phyloP scores from a whole-genome alignment of 805 yeast genomes.

The Zygoascus flipseniorum region DNA sequence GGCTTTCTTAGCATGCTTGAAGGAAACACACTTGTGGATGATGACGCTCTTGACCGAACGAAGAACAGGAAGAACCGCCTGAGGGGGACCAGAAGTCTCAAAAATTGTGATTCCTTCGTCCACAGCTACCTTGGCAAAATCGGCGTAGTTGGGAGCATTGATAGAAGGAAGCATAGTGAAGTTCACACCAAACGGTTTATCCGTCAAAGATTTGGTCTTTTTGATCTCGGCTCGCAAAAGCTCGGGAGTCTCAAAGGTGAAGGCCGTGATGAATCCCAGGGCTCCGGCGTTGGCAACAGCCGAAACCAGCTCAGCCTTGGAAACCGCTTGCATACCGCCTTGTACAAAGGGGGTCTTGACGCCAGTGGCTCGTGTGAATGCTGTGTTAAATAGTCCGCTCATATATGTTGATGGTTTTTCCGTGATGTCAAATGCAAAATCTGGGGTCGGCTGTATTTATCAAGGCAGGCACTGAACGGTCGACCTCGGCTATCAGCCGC shows the following conservation, averaged over 20 bases:
- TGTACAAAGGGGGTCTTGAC: conserved; percentile 24
- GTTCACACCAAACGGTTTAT: conserved; percentile 27
- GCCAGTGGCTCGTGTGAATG: conserved; percentile 28
- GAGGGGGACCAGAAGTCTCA: conserved; percentile 29
- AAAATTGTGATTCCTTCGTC: conserved; percentile 27
- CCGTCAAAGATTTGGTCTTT: conserved; percentile 16
- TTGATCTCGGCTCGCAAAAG: conserved; percentile 23
- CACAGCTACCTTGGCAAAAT: conserved; percentile 24
- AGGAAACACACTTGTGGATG: conserved; percentile 26
- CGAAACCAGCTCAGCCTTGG: conserved; percentile 21
- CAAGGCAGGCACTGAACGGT: too few relatives aligned
- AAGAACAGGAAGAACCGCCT: conserved; percentile 20
- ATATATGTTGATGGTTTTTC: conserved; percentile 12
- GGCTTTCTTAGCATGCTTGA: conserved; percentile 26
- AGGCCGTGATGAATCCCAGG: conserved; percentile 25
- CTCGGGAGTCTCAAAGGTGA: conserved; percentile 26
- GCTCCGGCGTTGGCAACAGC: conserved; percentile 29
- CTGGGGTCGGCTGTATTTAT: too few relatives aligned
- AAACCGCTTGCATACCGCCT: conserved; percentile 28
- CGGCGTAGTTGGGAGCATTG: conserved; percentile 25
- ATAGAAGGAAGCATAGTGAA: conserved; percentile 28
- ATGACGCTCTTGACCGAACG: conserved; percentile 15
- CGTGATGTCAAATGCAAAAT: too few relatives aligned
- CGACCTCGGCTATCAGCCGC: not conserved
- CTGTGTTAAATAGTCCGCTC: conserved; percentile 18